Evolutionary conservation across 23 red algal species (phyloP), one percentile per base, ranked within the genome.

Genomic region (Gracilaria domingensis): DNA sequence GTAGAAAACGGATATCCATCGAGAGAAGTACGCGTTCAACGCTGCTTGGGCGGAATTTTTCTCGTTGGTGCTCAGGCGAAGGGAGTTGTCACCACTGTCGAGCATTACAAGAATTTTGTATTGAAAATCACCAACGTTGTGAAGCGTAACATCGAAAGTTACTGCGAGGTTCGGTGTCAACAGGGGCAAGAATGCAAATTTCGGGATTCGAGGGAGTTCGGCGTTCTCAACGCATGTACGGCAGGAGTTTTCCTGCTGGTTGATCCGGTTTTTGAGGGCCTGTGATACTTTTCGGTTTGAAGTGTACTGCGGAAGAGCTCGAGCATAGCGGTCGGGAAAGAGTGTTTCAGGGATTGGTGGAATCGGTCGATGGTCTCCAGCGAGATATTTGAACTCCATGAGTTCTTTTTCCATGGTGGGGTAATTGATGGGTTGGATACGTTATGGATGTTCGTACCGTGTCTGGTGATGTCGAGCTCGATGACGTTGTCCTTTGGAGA

Each of bases 1-100:
- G 81, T 85, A 57, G 37, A 69, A 85, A 24, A 65, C 37, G 17
- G 20, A 35, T 4, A 69, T 67, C 56, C 57, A 85, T 1, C 51
- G 81, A 28, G 37, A 45, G 0, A 71, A 49, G 25, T 50, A 86
- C 2, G 39, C 37, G 3, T 44, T n/a, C 34, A 86, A 86, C 2
- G 59, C 26, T 5, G 60, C 18, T 72, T 7, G 0, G 0, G 82
- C 82, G 2, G 82, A 71, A 16, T 13, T 33, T 12, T 72, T 29
- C 17, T 0, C 2, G 17, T 51, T 33, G 9, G 49, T 21, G 37
- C 18, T 47, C 12, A 69, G 36, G 11, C 40, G 33, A 9, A 86
- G 8, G 29, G 51, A 28, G 4, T 0, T 28, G 0, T 66, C 62
- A 11, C 62, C 13, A 17, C 16, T 14, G 32, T 72, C 47, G 13